Percentiles rank a stretch among this genome's conserved stretches.
Evolutionary conservation across 192 early-diverging fungal genomes (phyloP).

Genomic region (Coemansia sp.): DNA sequence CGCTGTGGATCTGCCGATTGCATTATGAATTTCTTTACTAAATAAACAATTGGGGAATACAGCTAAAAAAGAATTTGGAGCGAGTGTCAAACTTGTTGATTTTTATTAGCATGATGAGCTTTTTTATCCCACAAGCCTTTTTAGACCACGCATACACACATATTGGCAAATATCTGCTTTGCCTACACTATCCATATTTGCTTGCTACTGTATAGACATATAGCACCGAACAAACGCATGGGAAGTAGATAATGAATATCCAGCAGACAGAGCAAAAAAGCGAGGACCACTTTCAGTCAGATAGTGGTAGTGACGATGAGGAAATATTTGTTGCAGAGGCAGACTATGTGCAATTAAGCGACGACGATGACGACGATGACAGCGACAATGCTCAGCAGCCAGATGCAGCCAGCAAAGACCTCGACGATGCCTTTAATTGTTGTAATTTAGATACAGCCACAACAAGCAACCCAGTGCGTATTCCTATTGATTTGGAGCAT

Average conservation of each 20-base stretch:
- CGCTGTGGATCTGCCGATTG: constrained; percentile 27
- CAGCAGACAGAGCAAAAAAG: background rate
- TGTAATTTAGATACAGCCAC: too few relatives aligned
- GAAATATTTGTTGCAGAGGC: constrained; percentile 10
- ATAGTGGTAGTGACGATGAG: background rate
- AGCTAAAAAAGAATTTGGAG: background rate
- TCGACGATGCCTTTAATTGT: constrained; percentile 5
- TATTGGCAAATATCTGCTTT: background rate
- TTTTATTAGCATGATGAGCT: background rate
- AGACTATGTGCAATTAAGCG: constrained; percentile 6
- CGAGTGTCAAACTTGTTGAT: background rate
- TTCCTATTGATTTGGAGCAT: constrained; percentile 3
- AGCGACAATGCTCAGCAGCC: background rate
- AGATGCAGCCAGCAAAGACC: background rate
- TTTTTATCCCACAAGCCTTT: background rate
- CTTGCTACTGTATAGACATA: too few relatives aligned
- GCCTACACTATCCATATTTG: too few relatives aligned
- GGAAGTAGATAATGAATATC: background rate
- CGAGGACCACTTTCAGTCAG: background rate
- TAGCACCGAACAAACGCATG: too few relatives aligned
- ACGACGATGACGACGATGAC: background rate
- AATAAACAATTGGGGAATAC: background rate
- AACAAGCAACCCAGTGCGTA: background rate
- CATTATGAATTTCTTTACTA: background rate
- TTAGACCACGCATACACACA: background rate